Evolutionary conservation across 2,329 filamentous ascomycete species (phyloP), one percentile per base, ranked within the genome.

Genomic region (Exophiala xenobiotica): DNA sequence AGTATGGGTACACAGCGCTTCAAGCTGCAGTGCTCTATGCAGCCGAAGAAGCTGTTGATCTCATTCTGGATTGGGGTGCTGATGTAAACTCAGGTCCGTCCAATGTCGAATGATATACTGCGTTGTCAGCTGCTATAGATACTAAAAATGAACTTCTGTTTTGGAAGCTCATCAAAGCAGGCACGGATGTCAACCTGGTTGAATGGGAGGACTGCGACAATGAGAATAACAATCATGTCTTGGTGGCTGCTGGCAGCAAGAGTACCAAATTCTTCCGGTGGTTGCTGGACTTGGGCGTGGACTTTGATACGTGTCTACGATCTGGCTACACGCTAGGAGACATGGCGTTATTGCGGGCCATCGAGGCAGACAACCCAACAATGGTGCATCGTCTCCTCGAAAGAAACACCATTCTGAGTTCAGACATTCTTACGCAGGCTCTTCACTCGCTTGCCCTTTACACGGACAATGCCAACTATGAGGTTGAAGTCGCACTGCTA

Each of bases 141-240:
- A 6, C 19, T n/a, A 23, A 14, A 2, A 18, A 11, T 20, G 8
- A 11, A n/a, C 16, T 19, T 5, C 5, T 50, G 4, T 50, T 50
- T 22, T 4, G 29, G 22, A 3, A 8, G 5, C 22, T 70, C 42
- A 58, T 70, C 8, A 56, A 64, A 8, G 60, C 58, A 22, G 73
- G 74, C 5, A 74, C 74, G 9, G 61, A 70, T 60, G 58, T 68
- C 16, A 46, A 56, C 8, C 11, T 63, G 27, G 22, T 31, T 31
- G 12, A 35, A 16, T 35, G 31, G 31, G n/a, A 35, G n/a, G 31
- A 27, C 12, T 2, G 5, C 5, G 31, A 23, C 9, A 9, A 23
- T 19, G 7, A 20, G 1, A 29, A 20, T 29, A 9, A 33, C n/a
- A n/a, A 5, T 27, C 42, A 18, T 8, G 24, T 22, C 48, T 47